These are phyloP conservation scores for Elsinoe ampelina DNA, from an alignment of 2,329 filamentous ascomycete genomes.

Conservation along the genomic window DNA sequence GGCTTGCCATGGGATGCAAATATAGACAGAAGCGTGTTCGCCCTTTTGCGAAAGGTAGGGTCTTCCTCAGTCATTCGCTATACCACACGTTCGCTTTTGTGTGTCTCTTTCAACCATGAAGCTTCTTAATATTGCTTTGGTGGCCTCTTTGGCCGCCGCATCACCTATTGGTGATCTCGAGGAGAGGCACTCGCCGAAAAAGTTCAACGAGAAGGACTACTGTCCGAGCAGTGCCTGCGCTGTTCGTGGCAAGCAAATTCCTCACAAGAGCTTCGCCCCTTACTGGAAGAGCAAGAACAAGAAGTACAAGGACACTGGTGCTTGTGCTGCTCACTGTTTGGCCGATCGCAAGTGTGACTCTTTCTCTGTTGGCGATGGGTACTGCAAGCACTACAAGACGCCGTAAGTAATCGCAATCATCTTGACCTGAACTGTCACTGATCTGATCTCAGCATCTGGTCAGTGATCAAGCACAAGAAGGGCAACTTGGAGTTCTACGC, in stretches of 20 bases:
- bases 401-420: background rate
- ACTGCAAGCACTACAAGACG: constrained; percentile 7
- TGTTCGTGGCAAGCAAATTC: constrained; percentile 7
- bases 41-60: background rate
- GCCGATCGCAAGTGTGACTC: constrained; percentile 3
- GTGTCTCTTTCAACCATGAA: background rate
- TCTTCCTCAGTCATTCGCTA: constrained; percentile 10
- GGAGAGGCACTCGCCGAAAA: background rate
- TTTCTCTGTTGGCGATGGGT: constrained; percentile 9
- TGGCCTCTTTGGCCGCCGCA: constrained; percentile 2
- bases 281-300: constrained; percentile 11
- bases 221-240: background rate
- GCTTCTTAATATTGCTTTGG: background rate
- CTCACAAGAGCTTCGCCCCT: constrained; percentile 2
- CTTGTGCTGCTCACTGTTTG: constrained; percentile 8
- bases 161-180: constrained; percentile 6
- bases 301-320: constrained; percentile 4
- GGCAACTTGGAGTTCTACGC: constrained; percentile 1
- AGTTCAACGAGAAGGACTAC: background rate
- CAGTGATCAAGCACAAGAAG: constrained; percentile 8
- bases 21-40: constrained; percentile 3
- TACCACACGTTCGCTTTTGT: background rate
- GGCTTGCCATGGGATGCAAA: background rate
- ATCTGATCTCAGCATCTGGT: background rate
- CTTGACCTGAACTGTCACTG: background rate